Conservation (phyloP, 2,329 filamentous ascomycete species). For the Helicocarpus griseus region DNA sequence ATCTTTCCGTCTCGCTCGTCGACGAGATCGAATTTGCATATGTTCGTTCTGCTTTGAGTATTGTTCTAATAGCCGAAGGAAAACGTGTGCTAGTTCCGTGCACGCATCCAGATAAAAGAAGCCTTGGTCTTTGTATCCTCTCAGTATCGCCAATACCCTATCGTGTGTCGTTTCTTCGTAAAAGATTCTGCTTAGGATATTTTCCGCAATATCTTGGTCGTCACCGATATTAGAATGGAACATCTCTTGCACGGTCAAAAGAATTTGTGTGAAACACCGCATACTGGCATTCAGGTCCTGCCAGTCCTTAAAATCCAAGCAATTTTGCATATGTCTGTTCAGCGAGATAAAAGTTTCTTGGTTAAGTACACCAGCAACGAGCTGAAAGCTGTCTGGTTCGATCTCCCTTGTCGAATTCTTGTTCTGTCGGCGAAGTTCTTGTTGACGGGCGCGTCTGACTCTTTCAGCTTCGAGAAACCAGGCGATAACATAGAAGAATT, state of each 20-base stretch:
- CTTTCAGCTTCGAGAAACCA: slow-evolving; percentile 91
- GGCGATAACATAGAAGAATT: slow-evolving; percentile 84
- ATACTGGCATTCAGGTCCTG: slow-evolving; percentile 76
- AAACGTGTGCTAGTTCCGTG: slow-evolving; percentile 85
- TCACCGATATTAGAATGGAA: slow-evolving; percentile 71
- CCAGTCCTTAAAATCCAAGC: slow-evolving; percentile 78
- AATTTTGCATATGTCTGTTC: slow-evolving; percentile 69
- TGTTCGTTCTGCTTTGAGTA: slow-evolving; percentile 94
- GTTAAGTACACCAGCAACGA: slow-evolving; percentile 81
- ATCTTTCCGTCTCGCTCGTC: slow-evolving; percentile 63
- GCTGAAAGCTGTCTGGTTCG: slow-evolving; percentile 65
- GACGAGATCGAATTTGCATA: slow-evolving; percentile 79
- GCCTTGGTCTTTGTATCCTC: slow-evolving; percentile 85
- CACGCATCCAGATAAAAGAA: slow-evolving; percentile 88
- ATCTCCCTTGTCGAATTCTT: slow-evolving; percentile 44
- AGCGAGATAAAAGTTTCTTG: slow-evolving; percentile 91
- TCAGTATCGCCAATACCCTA: slow-evolving; percentile 65
- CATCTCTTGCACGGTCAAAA: slow-evolving; percentile 91
- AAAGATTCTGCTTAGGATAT: slow-evolving; percentile 93
- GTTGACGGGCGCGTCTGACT: slow-evolving; percentile 54
- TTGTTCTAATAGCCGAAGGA: slow-evolving; percentile 78
- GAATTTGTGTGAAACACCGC: slow-evolving; percentile 89
- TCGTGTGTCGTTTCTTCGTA: slow-evolving; percentile 96
- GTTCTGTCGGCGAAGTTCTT: slow-evolving; percentile 41
- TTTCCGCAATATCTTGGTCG: slow-evolving; percentile 96